A percentile compares a stretch with the other conserved stretches of the same genome.
These are phyloP conservation scores for Aureobasidium uvarum DNA, from an alignment of 2,329 filamentous ascomycete species.

Conservation along the genomic window DNA sequence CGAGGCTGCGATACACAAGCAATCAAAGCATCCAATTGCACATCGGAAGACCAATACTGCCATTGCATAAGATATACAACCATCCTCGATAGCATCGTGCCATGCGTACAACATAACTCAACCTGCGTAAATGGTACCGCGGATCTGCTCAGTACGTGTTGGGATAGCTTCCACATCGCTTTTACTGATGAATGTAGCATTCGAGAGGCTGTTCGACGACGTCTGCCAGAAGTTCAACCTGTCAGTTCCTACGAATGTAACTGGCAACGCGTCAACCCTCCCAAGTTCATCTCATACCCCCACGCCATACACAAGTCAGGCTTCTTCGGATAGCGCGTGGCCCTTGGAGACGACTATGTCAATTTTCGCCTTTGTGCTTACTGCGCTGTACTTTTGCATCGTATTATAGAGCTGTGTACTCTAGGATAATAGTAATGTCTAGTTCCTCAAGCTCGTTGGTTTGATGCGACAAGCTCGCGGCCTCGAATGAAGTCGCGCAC, in stretches of 20 bases:
- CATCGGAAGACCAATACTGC: constrained; percentile 17
- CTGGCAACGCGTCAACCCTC: constrained; percentile 12
- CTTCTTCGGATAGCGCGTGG: constrained; percentile 5
- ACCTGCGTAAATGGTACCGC: constrained; percentile 7
- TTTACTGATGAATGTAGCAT: not conserved
- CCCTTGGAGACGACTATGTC: not conserved
- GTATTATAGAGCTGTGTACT: not conserved
- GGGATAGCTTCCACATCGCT: not conserved
- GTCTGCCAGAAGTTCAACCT: constrained; percentile 23
- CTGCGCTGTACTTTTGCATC: constrained; percentile 3
- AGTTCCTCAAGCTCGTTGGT: not conserved
- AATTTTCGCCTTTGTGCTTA: not conserved
- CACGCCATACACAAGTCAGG: constrained; percentile 1
- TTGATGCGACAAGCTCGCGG: not conserved
- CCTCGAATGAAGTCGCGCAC: too few relatives aligned
- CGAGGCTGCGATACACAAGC: constrained; percentile 14
- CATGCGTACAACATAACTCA: constrained; percentile 18
- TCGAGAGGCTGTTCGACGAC: constrained; percentile 16
- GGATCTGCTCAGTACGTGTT: constrained; percentile 5
- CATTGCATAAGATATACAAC: constrained; percentile 8
- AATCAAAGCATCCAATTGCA: constrained; percentile 13
- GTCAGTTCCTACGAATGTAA: constrained; percentile 18
- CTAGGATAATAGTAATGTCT: constrained; percentile 3
- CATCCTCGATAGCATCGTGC: constrained; percentile 15
- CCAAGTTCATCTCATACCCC: not conserved